Evolutionary conservation across 2,329 filamentous ascomycete genomes (phyloP), one percentile per base, ranked within the genome.

Genomic region (Colletotrichum limetticola): DNA sequence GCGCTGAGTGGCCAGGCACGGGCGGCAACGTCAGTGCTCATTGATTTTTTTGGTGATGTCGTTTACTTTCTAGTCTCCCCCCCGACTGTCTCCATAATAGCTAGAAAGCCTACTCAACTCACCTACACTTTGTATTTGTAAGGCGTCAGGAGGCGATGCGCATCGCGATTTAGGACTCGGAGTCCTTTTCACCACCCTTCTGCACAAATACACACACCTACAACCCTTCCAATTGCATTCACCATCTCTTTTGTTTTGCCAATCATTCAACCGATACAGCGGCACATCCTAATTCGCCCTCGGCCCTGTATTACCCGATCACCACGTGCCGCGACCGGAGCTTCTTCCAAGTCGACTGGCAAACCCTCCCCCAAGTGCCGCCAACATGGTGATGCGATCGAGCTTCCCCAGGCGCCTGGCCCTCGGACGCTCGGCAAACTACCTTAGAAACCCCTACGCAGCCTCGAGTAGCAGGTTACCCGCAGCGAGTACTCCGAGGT

Each of bases 321-420:
- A 37, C 70, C 59, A 68, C 68, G 58, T 68, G 69, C 58, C 42
- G 59, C 26, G 58, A 64, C 46, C 64, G 59, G 62, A 68, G 62
- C 58, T 56, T 65, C 60, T 37, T 53, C 49, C 42, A 42, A 46
- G 63, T 42, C 63, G 32, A 57, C 56, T 59, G 28, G 49, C 49
- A 56, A 62, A 28, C 35, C 37, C 42, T 49, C 42, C 42, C 19
- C 42, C 37, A 22, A 42, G 26, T 22, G 60, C 42, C 52, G 52
- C 42, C 68, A 77, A 73, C 78, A 85, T 85, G 83, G 84, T 85
- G 70, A 82, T 83, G 58, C 81, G 83, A 72, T 82, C 83, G 67
- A 82, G 82, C 77, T 78, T 83, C 67, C 81, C 83, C 24, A 82
- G 83, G 74, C 82, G 81, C 68, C 76, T 84, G 67, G 74, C 83